Conservation (phyloP, 1,284 basidiomycete species). For the Fomitopsis pinicola region DNA sequence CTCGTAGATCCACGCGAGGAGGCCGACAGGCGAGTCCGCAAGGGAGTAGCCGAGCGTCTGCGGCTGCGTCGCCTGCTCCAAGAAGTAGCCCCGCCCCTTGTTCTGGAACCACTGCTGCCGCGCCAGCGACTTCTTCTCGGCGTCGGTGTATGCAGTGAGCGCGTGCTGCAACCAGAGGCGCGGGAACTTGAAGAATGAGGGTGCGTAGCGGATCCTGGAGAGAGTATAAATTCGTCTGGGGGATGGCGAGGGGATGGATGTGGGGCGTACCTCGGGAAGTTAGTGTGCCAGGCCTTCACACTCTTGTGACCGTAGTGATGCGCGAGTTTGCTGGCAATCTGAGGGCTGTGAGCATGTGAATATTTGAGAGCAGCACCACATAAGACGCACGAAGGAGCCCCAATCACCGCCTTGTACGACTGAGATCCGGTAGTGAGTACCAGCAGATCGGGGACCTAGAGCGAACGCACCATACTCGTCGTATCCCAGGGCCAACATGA, state of each 20-base stretch:
- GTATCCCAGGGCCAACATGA: slow-evolving; percentile 19
- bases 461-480: slow-evolving; percentile 22
- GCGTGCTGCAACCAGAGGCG: slow-evolving; percentile 7
- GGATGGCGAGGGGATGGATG: neutral
- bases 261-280: slow-evolving; percentile 18
- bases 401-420: slow-evolving; percentile 10
- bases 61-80: slow-evolving; percentile 30
- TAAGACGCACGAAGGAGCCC: slow-evolving; percentile 3
- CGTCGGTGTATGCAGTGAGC: slow-evolving; percentile 27
- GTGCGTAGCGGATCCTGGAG: neutral
- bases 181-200: slow-evolving; percentile 2
- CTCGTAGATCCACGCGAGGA: slow-evolving; percentile 61
- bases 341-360: neutral
- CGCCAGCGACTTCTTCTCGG: slow-evolving; percentile 31
- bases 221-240: neutral
- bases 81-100: slow-evolving; percentile 26
- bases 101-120: slow-evolving; percentile 14
- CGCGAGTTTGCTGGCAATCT: slow-evolving; percentile 31
- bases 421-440: neutral
- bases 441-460: neutral
- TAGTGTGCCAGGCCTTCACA: slow-evolving; percentile 29
- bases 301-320: slow-evolving; percentile 26
- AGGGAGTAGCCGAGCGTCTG: slow-evolving; percentile 43
- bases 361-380: neutral
- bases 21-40: slow-evolving; percentile 51